Evolutionary conservation across 2,329 filamentous ascomycete genomes (phyloP).

Genomic region (Fusarium kyushuense): DNA sequence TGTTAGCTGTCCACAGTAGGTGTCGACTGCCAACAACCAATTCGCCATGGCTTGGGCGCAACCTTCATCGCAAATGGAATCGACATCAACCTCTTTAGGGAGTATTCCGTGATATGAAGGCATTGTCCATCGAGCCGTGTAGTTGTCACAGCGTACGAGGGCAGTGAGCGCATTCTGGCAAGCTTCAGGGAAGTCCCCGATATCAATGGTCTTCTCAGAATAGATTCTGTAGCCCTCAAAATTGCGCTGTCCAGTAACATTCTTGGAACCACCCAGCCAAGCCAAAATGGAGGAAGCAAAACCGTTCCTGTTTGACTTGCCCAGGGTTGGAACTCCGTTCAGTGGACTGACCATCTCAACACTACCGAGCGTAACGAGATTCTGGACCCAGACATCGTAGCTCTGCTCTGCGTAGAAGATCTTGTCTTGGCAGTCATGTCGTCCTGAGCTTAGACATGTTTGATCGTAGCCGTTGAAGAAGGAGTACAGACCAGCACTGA

Average conservation of each 20-base stretch:
- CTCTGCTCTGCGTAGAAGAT: conserved; percentile 36
- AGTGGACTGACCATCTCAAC: conserved; percentile 37
- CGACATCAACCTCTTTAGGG: background rate
- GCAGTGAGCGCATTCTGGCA: conserved; percentile 21
- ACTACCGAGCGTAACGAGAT: conserved; percentile 36
- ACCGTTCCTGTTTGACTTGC: conserved; percentile 32
- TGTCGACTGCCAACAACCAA: conserved; percentile 1
- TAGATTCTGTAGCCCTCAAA: conserved; percentile 34
- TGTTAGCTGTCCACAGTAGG: conserved; percentile 3
- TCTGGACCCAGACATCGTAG: conserved; percentile 44
- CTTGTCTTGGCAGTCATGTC: conserved; percentile 41
- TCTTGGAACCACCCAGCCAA: conserved; percentile 32
- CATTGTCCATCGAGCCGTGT: background rate
- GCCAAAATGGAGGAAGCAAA: conserved; percentile 36
- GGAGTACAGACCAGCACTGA: conserved; percentile 48
- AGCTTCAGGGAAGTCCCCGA: background rate
- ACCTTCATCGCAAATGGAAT: conserved; percentile 6
- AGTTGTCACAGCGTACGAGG: conserved; percentile 11
- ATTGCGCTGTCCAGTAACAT: conserved; percentile 16
- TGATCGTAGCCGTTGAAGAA: conserved; percentile 48
- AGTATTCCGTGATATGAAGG: background rate
- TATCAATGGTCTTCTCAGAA: background rate
- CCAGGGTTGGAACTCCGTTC: conserved; percentile 10
- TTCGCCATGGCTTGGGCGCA: background rate
- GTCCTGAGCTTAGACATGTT: conserved; percentile 30